Evolutionary conservation across 768 basidiomycete genomes (phyloP), one percentile per base, ranked within the genome.

Genomic region (Daedaleopsis sinensis): DNA sequence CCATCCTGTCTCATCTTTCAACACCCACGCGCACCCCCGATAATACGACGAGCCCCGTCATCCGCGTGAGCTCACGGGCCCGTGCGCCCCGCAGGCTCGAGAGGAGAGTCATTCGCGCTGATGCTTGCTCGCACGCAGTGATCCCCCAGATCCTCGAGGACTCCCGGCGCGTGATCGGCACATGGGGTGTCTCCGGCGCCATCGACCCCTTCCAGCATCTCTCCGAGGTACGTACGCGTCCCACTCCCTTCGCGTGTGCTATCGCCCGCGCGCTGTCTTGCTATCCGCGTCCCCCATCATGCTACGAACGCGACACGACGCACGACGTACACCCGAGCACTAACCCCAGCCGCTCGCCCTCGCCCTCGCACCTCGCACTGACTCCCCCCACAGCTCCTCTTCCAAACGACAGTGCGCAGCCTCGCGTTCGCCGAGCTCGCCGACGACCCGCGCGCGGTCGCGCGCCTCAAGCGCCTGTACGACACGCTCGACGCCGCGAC

Each of bases 201-300:
- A 79, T 91, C 58, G 88, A 91, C 70, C 90, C 89, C 19, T 92
- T 91, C 87, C 55, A 85, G 80, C 59, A 80, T 86, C 67, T 90
- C 85, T 72, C 85, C 52, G 61, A 67, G 55, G 71, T 72, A 61
- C 53, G 68, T 55, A 23, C 48, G 18, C n/a, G n/a, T n/a, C n/a
- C n/a, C 27, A 7, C 27, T 3, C 27, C 4, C 27, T 32, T 32
- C 27, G 27, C 27, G 7, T 32, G 7, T 32, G 27, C 27, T 32
- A 38, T 49, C 19, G 13, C 10, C 8, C 15, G 13, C 47, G 47
- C 24, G 35, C 38, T 24, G n/a, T n/a, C n/a, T n/a, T n/a, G n/a
- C n/a, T n/a, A 32, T 7, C 27, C 27, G 7, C 7, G 4, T 32
- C 27, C 3, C 27, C 27, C 27, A 32, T 32, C 27, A 3, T 7